Base-by-base conservation (phyloP, 2,329 filamentous ascomycete genomes). In the Exophiala viscosa region DNA sequence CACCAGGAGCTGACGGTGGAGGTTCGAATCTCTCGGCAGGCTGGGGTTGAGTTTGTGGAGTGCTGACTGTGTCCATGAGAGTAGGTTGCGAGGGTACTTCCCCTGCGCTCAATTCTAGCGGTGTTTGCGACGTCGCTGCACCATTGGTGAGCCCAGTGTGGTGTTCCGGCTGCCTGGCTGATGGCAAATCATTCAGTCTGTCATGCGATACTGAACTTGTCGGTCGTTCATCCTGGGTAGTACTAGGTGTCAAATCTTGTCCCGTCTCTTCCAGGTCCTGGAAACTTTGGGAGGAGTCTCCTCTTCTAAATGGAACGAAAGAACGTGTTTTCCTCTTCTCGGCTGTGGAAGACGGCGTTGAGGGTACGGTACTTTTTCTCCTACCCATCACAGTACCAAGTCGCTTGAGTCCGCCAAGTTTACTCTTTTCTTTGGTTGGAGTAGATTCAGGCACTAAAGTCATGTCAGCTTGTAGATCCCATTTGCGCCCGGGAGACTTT, bases 321-420 rank as follows among this genome's bases (percentile, higher is more conserved):
- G 72, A 71, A 17, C 71, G 68, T 40, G 67, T 66, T 52, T 73
- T 74, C 57, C 70, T 56, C 45, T 61, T 54, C 36, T 65, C 74
- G 39, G 76, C 72, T 28, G 66, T 60, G 18, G 63, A 63, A 33
- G 61, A 64, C 18, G 63, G 64, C 9, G 68, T 64, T n/a, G 70
- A 64, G 18, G 67, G 60, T 9, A 68, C 67, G 40, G 71, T 62
- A 54, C 72, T 75, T 64, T 74, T 75, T 50, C 73, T 67, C 44
- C 73, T 63, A 40, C 70, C 69, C 72, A 76, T 76, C 15, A 76
- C 73, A 3, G 73, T 76, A 28, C 73, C 73, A 20, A 76, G 64
- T 49, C 73, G 68, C 56, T 71, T 72, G 31, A 76, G 62, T 3
- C 73, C 73, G 38, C 73, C 72, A 33, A 76, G 60, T 20, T 71